These are phyloP conservation scores for Penicillium vulpinum DNA, from an alignment of 2,329 filamentous ascomycete genomes.

Conservation along the genomic window DNA sequence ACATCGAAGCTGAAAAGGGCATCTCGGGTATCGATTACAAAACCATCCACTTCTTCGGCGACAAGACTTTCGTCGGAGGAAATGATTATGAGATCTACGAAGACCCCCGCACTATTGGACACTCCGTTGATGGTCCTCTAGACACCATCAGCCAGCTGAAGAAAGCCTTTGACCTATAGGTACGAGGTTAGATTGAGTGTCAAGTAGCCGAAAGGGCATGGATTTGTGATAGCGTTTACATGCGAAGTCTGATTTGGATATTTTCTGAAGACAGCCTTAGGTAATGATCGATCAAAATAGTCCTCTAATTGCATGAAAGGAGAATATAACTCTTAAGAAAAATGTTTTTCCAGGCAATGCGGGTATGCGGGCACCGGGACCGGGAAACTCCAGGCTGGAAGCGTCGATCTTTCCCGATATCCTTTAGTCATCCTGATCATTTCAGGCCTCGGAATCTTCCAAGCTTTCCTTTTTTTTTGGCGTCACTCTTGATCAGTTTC, in stretches of 20 bases:
- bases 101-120: conserved; percentile 79
- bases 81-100: conserved; percentile 95
- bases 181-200: not conserved
- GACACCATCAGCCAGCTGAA: conserved; percentile 79
- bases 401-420: conserved; percentile 4
- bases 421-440: conserved; percentile 8
- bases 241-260: conserved; percentile 5
- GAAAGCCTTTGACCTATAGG: conserved; percentile 71
- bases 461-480: not conserved
- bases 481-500: not conserved
- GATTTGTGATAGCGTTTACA: conserved; percentile 22
- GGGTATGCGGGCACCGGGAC: not conserved
- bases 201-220: conserved; percentile 1
- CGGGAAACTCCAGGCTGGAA: conserved; percentile 2
- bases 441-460: conserved; percentile 1
- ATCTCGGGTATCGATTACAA: conserved; percentile 67
- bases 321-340: not conserved
- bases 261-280: not conserved
- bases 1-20: conserved; percentile 79
- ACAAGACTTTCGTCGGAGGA: conserved; percentile 87
- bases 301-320: conserved; percentile 1
- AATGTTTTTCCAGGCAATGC: not conserved
- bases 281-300: not conserved
- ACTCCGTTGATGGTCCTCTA: conserved; percentile 76
- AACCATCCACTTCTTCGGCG: conserved; percentile 95